Evolutionary conservation across 345 rosid species (phyloP).

Genomic region (Salix arbutifolia): DNA sequence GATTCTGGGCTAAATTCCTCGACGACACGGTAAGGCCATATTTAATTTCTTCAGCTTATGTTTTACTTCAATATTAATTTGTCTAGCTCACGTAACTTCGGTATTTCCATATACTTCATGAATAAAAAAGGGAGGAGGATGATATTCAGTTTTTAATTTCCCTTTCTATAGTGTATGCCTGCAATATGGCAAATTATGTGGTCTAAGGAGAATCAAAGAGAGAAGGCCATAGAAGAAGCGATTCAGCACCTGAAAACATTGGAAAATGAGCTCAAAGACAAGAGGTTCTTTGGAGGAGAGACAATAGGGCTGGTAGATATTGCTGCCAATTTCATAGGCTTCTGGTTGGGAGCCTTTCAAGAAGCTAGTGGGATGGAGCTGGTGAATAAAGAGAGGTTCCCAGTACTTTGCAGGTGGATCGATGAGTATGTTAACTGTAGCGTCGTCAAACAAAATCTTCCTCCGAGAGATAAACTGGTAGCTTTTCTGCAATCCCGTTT

Average conservation of each 20-base stretch:
- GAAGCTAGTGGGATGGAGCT: conserved; percentile 39
- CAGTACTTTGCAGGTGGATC: conserved; percentile 36
- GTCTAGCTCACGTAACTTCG: not conserved
- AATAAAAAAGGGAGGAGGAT: too few relatives aligned
- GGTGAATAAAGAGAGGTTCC: conserved; percentile 47
- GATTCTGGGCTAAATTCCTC: conserved; percentile 33
- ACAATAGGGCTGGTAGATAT: conserved; percentile 56
- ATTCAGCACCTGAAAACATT: conserved; percentile 30
- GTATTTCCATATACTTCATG: not conserved
- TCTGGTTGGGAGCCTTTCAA: conserved; percentile 37
- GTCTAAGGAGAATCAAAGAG: conserved; percentile 27
- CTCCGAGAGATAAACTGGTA: conserved; percentile 35
- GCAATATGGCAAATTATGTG: conserved; percentile 34
- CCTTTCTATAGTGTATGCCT: conserved; percentile 22
- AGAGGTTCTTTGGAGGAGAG: conserved; percentile 60
- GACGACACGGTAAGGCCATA: conserved; percentile 26
- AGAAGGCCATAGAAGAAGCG: conserved; percentile 37
- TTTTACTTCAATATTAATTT: too few relatives aligned
- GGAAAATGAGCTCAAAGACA: conserved; percentile 48
- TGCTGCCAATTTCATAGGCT: conserved; percentile 34
- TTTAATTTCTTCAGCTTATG: not conserved
- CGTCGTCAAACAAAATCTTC: conserved; percentile 39
- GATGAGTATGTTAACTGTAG: conserved; percentile 23
- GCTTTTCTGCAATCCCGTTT: conserved; percentile 17
- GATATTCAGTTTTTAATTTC: too few relatives aligned